Conservation (phyloP, 1,139 yeast genomes). For the Magnusiomyces ingens region DNA sequence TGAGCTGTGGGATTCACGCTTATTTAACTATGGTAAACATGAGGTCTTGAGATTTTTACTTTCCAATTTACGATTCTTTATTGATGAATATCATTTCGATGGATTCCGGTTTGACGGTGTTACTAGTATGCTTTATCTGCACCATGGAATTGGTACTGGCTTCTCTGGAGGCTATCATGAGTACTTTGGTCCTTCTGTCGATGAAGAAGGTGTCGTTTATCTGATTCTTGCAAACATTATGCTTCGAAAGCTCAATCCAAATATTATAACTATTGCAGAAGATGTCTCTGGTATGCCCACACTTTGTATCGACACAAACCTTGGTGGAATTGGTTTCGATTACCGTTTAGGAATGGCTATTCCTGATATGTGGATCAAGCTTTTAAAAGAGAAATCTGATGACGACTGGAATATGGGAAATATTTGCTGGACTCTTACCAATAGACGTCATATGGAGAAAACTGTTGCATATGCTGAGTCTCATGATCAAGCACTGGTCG, state of each 20-base stretch:
- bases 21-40: constrained; percentile 84
- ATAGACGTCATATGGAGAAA: constrained; percentile 81
- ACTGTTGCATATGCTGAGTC: constrained; percentile 93
- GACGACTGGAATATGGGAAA: constrained; percentile 88
- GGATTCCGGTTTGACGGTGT: constrained; percentile 98
- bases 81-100: constrained; percentile 81
- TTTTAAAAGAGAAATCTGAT: constrained; percentile 73
- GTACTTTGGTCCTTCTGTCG: constrained; percentile 76
- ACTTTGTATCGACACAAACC: constrained; percentile 60
- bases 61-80: constrained; percentile 78
- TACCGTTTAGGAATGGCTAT: constrained; percentile 94
- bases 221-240: constrained; percentile 82
- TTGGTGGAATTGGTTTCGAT: constrained; percentile 91
- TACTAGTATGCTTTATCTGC: constrained; percentile 83
- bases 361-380: constrained; percentile 98
- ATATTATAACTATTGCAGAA: constrained; percentile 81
- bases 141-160: constrained; percentile 85
- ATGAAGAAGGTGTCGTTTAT: constrained; percentile 79
- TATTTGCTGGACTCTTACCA: constrained; percentile 75
- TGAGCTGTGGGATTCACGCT: constrained; percentile 89
- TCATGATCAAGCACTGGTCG: constrained; percentile 96
- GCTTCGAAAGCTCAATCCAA: constrained; percentile 48
- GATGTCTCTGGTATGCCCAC: constrained; percentile 99
- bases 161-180: constrained; percentile 93
- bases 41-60: constrained; percentile 84